Evolutionary conservation across 2,329 filamentous ascomycete species (phyloP).

Genomic region (Fusarium sp.): DNA sequence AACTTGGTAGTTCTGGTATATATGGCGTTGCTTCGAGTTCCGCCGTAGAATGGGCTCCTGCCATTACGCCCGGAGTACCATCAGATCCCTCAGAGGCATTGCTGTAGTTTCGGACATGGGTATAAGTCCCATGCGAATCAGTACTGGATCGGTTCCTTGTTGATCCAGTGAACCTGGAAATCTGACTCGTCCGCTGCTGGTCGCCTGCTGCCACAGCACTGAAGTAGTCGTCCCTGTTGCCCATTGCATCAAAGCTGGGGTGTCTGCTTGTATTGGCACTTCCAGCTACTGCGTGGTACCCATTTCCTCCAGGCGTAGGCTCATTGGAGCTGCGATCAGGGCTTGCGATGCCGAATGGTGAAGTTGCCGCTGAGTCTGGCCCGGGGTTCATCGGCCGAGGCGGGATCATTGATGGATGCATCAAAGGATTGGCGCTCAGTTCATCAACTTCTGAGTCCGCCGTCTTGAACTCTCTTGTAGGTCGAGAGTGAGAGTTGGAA

Average conservation of each 20-base stretch:
- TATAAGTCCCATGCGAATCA: conserved; percentile 56
- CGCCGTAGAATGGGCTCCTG: conserved; percentile 9
- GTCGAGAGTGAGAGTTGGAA: conserved; percentile 49
- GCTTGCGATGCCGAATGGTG: conserved; percentile 40
- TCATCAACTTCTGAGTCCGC: conserved; percentile 61
- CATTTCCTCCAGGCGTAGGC: conserved; percentile 45
- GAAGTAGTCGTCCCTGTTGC: conserved; percentile 50
- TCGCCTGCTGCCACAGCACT: conserved; percentile 27
- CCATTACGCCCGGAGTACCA: conserved; percentile 47
- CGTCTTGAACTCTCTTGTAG: conserved; percentile 56
- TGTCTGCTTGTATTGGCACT: conserved; percentile 48
- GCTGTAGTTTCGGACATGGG: conserved; percentile 59
- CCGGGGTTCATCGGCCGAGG: conserved; percentile 46
- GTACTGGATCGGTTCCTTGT: conserved; percentile 51
- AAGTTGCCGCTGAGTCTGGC: conserved; percentile 36
- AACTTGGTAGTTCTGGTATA: conserved; percentile 55
- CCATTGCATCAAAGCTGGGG: conserved; percentile 49
- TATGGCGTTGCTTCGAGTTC: conserved; percentile 57
- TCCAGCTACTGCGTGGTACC: conserved; percentile 43
- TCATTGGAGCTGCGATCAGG: conserved; percentile 49
- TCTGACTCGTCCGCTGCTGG: conserved; percentile 37
- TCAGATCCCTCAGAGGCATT: conserved; percentile 60
- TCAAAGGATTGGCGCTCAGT: conserved; percentile 58
- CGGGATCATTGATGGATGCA: conserved; percentile 56
- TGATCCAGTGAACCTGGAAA: conserved; percentile 41